Percentiles rank a stretch among this genome's conserved stretches.
Conservation (phyloP, 1,284 basidiomycete genomes). For the Trametes versicolor region DNA sequence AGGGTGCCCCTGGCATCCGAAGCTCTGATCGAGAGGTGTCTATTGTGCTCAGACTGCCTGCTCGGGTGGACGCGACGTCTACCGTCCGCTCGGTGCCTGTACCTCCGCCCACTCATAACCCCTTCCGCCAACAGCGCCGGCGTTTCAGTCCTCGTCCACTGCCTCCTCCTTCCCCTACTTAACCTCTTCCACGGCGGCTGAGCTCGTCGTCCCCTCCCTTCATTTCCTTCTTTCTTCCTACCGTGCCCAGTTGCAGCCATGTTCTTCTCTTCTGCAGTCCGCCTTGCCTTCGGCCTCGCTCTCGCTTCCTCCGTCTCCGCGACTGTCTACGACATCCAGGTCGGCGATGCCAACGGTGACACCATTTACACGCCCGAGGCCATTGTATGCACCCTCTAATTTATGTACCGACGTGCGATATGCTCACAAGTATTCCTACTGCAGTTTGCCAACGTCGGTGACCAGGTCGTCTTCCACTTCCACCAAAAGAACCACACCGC, state of each 20-base stretch:
- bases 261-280: constrained; percentile 48
- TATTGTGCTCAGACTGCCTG: constrained; percentile 22
- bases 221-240: constrained; percentile 29
- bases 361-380: constrained; percentile 59
- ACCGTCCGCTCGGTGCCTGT: constrained; percentile 27
- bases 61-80: constrained; percentile 1
- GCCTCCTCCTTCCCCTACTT: constrained; percentile 30
- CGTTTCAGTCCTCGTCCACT: constrained; percentile 25
- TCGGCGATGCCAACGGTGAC: constrained; percentile 57
- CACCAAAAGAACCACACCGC: constrained; percentile 64
- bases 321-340: constrained; percentile 56
- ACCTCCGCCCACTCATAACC: constrained; percentile 24
- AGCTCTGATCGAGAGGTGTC: constrained; percentile 25
- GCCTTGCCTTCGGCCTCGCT: constrained; percentile 47
- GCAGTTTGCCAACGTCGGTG: constrained; percentile 59
- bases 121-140: background rate
- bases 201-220: constrained; percentile 36
- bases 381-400: constrained; percentile 52
- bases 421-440: constrained; percentile 10
- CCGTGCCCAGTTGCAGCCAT: constrained; percentile 54
- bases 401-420: constrained; percentile 12
- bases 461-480: constrained; percentile 69
- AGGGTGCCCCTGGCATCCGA: constrained; percentile 21
- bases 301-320: constrained; percentile 59
- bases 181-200: constrained; percentile 28